Evolutionary conservation across 2,329 filamentous ascomycete genomes (phyloP).

Genomic region (Alternaria hordeiaustralica): DNA sequence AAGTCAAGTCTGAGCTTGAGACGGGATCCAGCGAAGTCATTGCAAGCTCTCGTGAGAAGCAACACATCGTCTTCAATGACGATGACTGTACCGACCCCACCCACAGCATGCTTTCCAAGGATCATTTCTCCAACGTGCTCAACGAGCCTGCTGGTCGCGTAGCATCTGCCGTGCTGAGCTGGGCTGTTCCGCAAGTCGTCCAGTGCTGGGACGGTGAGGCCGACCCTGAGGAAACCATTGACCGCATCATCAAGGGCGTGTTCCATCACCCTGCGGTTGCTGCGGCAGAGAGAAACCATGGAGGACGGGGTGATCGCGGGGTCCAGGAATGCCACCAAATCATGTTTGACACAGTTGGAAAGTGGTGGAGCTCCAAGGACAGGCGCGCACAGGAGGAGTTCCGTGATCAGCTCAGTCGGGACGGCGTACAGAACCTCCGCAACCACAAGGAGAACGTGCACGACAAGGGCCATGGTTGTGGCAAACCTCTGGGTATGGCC

Average conservation of each 20-base stretch:
- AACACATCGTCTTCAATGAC: conserved; percentile 85
- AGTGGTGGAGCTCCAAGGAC: conserved; percentile 79
- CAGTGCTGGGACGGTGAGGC: conserved; percentile 83
- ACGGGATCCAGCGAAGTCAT: conserved; percentile 89
- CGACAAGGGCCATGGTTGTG: conserved; percentile 85
- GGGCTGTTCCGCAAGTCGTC: conserved; percentile 90
- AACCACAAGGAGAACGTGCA: conserved; percentile 89
- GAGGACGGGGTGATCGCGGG: background rate
- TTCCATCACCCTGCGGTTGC: conserved; percentile 88
- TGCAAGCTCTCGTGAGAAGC: conserved; percentile 80
- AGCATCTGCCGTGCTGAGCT: conserved; percentile 78
- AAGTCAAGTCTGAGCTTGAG: conserved; percentile 85
- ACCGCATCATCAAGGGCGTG: conserved; percentile 80
- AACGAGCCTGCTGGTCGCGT: conserved; percentile 88
- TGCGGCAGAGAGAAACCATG: conserved; percentile 65
- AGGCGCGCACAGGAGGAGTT: conserved; percentile 70
- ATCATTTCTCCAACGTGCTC: conserved; percentile 88
- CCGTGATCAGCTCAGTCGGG: conserved; percentile 75
- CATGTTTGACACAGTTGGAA: conserved; percentile 80
- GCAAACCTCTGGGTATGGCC: conserved; percentile 78
- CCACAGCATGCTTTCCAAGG: conserved; percentile 94
- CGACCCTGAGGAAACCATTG: conserved; percentile 73
- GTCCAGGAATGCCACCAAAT: conserved; percentile 72
- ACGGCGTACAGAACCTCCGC: conserved; percentile 75
- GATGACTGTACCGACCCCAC: conserved; percentile 80